phyloP scores from a whole-genome alignment of 2,329 filamentous ascomycete species.

The Aspergillus brasiliensis region DNA sequence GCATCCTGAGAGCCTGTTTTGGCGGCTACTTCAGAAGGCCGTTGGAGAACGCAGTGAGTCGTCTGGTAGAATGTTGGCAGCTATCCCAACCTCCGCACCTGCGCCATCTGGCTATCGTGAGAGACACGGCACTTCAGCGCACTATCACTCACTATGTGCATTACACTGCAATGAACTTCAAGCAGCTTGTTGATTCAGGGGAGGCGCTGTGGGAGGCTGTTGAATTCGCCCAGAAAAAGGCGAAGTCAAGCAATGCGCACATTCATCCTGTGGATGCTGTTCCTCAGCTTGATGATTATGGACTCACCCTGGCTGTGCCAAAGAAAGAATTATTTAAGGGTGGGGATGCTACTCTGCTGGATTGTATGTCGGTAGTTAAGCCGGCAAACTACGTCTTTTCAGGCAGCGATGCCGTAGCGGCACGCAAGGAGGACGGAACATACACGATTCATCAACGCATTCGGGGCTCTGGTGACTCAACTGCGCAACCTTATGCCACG shows the following conservation, averaged over 20 bases:
- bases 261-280: constrained; percentile 35
- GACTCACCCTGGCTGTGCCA: constrained; percentile 44
- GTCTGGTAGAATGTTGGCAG: constrained; percentile 59
- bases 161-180: constrained; percentile 56
- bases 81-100: constrained; percentile 61
- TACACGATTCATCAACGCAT: constrained; percentile 15
- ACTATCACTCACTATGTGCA: constrained; percentile 57
- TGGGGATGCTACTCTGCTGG: constrained; percentile 47
- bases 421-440: constrained; percentile 31
- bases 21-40: constrained; percentile 58
- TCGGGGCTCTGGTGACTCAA: constrained; percentile 3
- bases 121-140: constrained; percentile 53
- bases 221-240: constrained; percentile 35
- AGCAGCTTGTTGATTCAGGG: constrained; percentile 54
- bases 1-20: constrained; percentile 46
- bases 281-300: constrained; percentile 49
- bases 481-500: constrained; percentile 22
- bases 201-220: constrained; percentile 59
- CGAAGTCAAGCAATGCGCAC: constrained; percentile 30
- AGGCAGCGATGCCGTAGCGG: constrained; percentile 36
- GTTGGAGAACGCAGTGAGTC: constrained; percentile 54
- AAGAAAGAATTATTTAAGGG: constrained; percentile 41
- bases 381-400: constrained; percentile 38
- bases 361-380: constrained; percentile 37
- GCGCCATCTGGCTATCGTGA: constrained; percentile 58